Conservation (phyloP, 495 filamentous ascomycete species). For the Aspergillus ostianus region DNA sequence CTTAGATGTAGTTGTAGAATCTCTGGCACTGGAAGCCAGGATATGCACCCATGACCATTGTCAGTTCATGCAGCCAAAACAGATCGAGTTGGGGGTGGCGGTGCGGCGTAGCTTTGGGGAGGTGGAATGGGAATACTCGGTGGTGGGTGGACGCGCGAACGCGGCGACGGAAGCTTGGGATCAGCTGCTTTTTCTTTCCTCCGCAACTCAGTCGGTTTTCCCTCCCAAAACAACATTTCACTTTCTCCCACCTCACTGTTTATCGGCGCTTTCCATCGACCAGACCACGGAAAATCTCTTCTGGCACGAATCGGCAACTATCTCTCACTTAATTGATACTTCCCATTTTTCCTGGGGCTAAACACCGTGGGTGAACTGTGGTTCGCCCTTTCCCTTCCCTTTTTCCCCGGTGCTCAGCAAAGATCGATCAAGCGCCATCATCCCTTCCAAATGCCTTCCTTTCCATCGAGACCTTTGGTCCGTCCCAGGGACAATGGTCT, state of each 20-base stretch:
- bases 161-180: conserved; percentile 11
- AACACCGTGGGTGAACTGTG: not conserved
- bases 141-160: conserved; percentile 21
- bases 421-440: conserved; percentile 10
- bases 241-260: not conserved
- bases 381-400: conserved; percentile 1
- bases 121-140: conserved; percentile 3
- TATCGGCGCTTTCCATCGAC: not conserved
- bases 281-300: not conserved
- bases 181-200: not conserved
- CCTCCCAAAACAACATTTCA: not conserved
- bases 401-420: conserved; percentile 5
- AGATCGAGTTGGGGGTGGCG: not conserved
- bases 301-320: not conserved
- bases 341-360: not conserved
- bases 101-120: not conserved
- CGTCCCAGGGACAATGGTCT: conserved; percentile 43
- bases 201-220: conserved; percentile 5
- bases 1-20: conserved; percentile 24
- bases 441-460: conserved; percentile 34
- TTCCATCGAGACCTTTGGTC: conserved; percentile 39
- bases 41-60: conserved; percentile 18
- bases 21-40: conserved; percentile 23
- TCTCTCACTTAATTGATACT: not conserved
- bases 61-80: conserved; percentile 1